Evolutionary conservation across 495 filamentous ascomycete species (phyloP).

Genomic region (Wilcoxina mikolae): DNA sequence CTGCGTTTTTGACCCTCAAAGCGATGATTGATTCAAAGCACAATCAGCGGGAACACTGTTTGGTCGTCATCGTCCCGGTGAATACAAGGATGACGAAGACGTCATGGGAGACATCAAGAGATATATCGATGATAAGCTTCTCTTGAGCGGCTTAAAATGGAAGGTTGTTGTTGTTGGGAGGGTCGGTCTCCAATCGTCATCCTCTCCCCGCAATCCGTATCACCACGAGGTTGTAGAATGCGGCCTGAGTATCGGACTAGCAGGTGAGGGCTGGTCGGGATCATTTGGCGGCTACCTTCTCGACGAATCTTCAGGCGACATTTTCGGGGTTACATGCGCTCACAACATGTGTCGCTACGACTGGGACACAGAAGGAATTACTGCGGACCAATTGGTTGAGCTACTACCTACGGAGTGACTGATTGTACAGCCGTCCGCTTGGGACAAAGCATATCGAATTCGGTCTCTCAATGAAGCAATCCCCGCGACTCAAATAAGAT

Average conservation of each 20-base stretch:
- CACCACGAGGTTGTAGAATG: background rate
- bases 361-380: background rate
- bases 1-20: no score
- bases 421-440: no score
- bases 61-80: background rate
- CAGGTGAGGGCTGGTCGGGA: background rate
- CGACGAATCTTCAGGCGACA: background rate
- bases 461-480: no score
- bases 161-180: background rate
- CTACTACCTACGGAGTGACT: no score
- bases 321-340: background rate
- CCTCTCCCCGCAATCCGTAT: background rate
- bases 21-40: no score
- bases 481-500: no score
- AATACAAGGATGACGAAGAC: background rate
- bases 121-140: background rate
- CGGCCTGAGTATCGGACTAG: background rate
- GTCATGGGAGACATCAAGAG: background rate
- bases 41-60: no score
- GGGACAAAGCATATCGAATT: no score
- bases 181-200: background rate
- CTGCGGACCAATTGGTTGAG: background rate
- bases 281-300: background rate
- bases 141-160: background rate
- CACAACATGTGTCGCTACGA: background rate